These are phyloP conservation scores for Corinectria fuckeliana DNA, from an alignment of 2,329 filamentous ascomycete genomes.

Conservation along the genomic window DNA sequence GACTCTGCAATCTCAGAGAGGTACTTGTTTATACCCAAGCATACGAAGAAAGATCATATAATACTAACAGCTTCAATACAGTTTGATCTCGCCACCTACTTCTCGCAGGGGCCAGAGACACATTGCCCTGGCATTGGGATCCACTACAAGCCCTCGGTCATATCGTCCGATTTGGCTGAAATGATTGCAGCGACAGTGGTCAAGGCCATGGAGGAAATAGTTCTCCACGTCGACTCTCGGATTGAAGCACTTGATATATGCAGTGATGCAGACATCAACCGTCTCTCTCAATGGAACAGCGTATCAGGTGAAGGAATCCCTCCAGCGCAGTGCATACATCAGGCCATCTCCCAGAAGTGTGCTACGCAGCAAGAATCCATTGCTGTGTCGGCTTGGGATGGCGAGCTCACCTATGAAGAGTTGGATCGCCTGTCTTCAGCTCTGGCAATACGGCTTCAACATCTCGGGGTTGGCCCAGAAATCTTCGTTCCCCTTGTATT, in stretches of 20 bases:
- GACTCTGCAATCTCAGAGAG: neutral
- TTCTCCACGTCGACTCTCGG: neutral
- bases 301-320: neutral
- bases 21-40: no score
- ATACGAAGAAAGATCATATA: neutral
- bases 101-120: neutral
- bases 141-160: neutral
- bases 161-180: neutral
- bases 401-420: neutral
- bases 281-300: neutral
- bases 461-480: neutral
- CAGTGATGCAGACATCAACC: neutral
- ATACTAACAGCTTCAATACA: neutral
- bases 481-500: constrained; percentile 7
- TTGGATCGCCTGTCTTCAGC: neutral
- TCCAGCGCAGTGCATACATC: neutral
- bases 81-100: neutral
- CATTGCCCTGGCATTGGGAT: neutral
- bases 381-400: neutral
- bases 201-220: neutral
- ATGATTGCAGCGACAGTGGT: neutral
- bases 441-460: constrained; percentile 6
- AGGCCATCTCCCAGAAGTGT: neutral
- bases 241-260: neutral
- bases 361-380: neutral